Conservation (phyloP, 2,329 filamentous ascomycete genomes). For the Davidsoniella australis region DNA sequence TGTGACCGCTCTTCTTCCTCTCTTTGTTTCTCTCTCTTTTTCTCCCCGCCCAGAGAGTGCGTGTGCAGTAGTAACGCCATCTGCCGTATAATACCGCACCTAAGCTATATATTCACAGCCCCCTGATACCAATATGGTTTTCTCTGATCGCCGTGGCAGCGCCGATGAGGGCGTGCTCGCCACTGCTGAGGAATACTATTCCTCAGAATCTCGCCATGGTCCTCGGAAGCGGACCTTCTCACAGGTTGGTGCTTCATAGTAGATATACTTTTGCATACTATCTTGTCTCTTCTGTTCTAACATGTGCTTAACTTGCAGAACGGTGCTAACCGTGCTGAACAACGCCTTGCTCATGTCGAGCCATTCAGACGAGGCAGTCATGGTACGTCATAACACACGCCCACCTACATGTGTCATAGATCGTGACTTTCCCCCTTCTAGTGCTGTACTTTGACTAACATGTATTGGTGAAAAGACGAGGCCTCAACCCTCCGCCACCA, state of each 20-base stretch:
- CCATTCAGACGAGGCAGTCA: conserved; percentile 43
- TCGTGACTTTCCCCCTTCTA: neutral
- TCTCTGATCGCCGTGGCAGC: conserved; percentile 19
- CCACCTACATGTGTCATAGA: neutral
- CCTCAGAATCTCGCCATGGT: conserved; percentile 36
- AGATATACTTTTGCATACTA: neutral
- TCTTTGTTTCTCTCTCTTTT: neutral
- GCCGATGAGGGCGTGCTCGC: conserved; percentile 33
- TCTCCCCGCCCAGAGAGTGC: neutral
- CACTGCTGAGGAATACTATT: conserved; percentile 42
- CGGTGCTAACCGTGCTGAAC: conserved; percentile 35
- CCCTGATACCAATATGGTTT: neutral
- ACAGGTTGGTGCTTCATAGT: conserved; percentile 24
- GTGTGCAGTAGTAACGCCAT: too few species aligned
- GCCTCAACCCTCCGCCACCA: conserved; percentile 7
- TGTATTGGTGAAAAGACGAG: conserved; percentile 5
- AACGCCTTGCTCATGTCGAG: conserved; percentile 32
- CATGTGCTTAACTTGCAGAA: conserved; percentile 23
- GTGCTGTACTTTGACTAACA: neutral
- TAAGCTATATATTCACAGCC: neutral
- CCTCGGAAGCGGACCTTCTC: conserved; percentile 39
- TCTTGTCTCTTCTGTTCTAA: neutral
- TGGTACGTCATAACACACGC: conserved; percentile 25
- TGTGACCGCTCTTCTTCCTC: neutral
- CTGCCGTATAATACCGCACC: neutral